Percentiles rank a stretch among this genome's conserved stretches.
These are phyloP conservation scores for Halophytophthora batemanensis DNA, from an alignment of 352 stramenopile genomes.

Conservation along the genomic window DNA sequence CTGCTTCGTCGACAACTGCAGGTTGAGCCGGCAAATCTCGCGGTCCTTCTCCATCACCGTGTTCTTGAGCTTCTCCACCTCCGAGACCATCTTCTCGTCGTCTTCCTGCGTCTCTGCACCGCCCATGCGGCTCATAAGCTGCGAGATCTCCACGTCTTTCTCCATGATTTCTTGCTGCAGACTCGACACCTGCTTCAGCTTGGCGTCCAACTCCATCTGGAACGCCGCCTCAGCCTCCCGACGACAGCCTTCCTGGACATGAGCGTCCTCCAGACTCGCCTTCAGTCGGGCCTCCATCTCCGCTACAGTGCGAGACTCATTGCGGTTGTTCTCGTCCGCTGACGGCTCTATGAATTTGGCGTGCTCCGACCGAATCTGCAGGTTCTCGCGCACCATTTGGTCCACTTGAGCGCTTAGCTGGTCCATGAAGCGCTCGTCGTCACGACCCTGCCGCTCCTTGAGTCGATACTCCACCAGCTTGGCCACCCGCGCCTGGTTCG, in stretches of 20 bases:
- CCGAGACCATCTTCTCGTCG: conserved; percentile 25
- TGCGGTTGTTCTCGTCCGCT: conserved; percentile 1
- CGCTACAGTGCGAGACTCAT: conserved; percentile 25
- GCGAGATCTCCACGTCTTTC: conserved; percentile 50
- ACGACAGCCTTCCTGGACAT: conserved; percentile 41
- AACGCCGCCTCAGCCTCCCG: conserved; percentile 52
- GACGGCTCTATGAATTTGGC: conserved; percentile 29
- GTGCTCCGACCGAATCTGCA: conserved; percentile 62
- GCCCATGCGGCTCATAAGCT: conserved; percentile 33
- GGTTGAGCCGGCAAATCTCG: conserved; percentile 80
- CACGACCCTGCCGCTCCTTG: conserved; percentile 26
- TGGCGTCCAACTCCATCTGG: conserved; percentile 36
- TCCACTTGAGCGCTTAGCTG: conserved; percentile 60
- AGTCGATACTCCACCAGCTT: conserved; percentile 50
- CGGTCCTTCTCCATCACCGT: conserved; percentile 70
- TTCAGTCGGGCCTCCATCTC: conserved; percentile 36
- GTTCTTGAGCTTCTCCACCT: conserved; percentile 44
- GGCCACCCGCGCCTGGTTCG: conserved; percentile 45
- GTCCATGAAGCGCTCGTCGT: conserved; percentile 31
- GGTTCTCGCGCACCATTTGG: conserved; percentile 53
- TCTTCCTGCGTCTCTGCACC: conserved; percentile 28
- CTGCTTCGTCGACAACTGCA: conserved; percentile 79
- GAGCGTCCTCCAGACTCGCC: conserved; percentile 32
- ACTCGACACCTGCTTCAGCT: conserved; percentile 20
- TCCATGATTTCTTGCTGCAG: conserved; percentile 35